These are phyloP conservation scores for Penicillium chermesinum DNA, from an alignment of 495 filamentous ascomycete genomes.

Conservation along the genomic window DNA sequence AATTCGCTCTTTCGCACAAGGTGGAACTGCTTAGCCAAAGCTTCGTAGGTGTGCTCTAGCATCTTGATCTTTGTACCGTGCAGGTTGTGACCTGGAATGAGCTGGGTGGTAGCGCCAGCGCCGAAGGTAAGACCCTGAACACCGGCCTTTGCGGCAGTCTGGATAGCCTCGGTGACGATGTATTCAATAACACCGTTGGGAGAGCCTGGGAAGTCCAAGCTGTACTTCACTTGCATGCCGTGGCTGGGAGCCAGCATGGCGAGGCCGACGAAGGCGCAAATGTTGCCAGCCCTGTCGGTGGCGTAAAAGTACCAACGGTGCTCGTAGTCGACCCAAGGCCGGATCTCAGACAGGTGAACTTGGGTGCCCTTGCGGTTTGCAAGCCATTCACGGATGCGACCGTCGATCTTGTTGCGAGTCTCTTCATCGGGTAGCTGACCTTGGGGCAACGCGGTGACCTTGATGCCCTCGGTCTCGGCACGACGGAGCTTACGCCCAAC, in stretches of 20 bases:
- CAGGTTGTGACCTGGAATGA: slow-evolving; percentile 70
- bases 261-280: slow-evolving; percentile 68
- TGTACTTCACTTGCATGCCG: slow-evolving; percentile 86
- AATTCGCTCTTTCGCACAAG: slow-evolving; percentile 81
- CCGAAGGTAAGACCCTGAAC: slow-evolving; percentile 71
- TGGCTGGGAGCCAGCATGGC: slow-evolving; percentile 68
- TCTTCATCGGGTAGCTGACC: slow-evolving; percentile 59
- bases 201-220: slow-evolving; percentile 74
- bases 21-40: slow-evolving; percentile 70
- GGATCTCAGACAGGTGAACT: slow-evolving; percentile 79
- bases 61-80: slow-evolving; percentile 68
- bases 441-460: slow-evolving; percentile 58
- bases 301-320: slow-evolving; percentile 83
- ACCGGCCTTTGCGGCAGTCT: slow-evolving; percentile 56
- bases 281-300: slow-evolving; percentile 56
- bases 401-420: slow-evolving; percentile 58
- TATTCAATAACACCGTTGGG: slow-evolving; percentile 76
- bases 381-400: slow-evolving; percentile 73
- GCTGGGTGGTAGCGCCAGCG: slow-evolving; percentile 61
- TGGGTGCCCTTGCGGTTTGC: slow-evolving; percentile 71
- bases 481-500: slow-evolving; percentile 67
- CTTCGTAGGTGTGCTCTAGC: slow-evolving; percentile 68
- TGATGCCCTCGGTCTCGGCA: slow-evolving; percentile 72
- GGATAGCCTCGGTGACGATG: slow-evolving; percentile 72
- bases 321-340: slow-evolving; percentile 69